These are phyloP conservation scores for Manihot esculenta DNA, from an alignment of 441 rosid species.

Conservation along the genomic window DNA sequence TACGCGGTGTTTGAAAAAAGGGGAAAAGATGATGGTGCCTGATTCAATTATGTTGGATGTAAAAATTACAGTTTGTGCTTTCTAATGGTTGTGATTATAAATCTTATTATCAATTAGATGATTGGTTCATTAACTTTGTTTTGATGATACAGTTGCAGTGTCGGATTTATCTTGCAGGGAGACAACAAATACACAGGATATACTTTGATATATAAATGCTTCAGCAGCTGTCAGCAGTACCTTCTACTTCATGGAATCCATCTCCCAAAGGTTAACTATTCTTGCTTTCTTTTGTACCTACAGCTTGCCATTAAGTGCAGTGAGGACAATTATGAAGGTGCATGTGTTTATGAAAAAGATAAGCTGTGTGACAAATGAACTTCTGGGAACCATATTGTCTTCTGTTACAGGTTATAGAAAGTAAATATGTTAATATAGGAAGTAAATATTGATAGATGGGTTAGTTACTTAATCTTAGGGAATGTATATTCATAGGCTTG, in stretches of 20 bases:
- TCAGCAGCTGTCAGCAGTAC: conserved; percentile 21
- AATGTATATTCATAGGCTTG: no score
- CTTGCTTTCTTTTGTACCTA: background rate
- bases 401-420: no score
- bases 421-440: no score
- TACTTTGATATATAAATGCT: conserved; percentile 29
- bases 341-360: background rate
- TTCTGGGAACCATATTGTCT: background rate
- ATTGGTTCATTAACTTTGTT: background rate
- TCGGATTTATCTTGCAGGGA: background rate
- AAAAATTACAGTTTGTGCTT: background rate
- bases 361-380: background rate
- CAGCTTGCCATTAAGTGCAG: background rate
- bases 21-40: background rate
- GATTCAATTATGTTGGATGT: no score
- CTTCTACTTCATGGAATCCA: conserved; percentile 33
- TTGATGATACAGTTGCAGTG: conserved; percentile 10
- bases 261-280: conserved; percentile 30
- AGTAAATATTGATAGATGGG: no score
- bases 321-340: background rate
- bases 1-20: background rate
- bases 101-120: background rate
- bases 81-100: background rate
- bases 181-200: background rate
- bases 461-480: no score